Base-by-base conservation (phyloP, 2,329 filamentous ascomycete genomes). In the Colletotrichum paranaense region DNA sequence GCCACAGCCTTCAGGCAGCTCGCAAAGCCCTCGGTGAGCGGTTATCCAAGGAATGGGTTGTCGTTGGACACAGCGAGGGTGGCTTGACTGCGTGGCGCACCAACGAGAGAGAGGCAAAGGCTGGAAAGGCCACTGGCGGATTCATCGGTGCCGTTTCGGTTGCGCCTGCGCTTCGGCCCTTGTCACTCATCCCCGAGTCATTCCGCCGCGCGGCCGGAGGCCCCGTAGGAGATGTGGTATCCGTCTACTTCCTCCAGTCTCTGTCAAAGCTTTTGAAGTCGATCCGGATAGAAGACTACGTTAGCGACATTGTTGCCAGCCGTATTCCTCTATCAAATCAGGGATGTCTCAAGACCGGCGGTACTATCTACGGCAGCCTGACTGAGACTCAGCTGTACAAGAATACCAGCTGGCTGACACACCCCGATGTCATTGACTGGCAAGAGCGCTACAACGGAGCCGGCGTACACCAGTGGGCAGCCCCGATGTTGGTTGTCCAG, bases 71-170 rank as follows among this genome's bases (percentile, higher is more conserved):
- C 28, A 78, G 77, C 60, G 77, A 78, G 26, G 77, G 77, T 0
- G 77, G 77, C 9, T 72, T 78, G 74, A 76, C 77, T 1, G 76
- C 67, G 1, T 78, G 77, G 77, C 72, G 77, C 6, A 78, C 77
- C 14, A 75, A 73, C 19, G 77, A 78, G 68, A 73, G 78, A 7
- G 67, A 76, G 14, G 77, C 77, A 19, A 64, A 57, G 55, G 49
- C 72, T 8, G 38, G 38, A 9, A 64, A 70, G 58, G 35, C 69
- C n/a, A 69, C 71, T n/a, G 71, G 75, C 5, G 35, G 38, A 8
- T 66, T 76, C 38, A 7, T 76, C n/a, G 75, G 74, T 14, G 67
- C 71, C 12, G 74, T 74, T 11, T 60, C 75, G 9, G 66, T 59
- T 24, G 71, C 74, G 2, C 75, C 74, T 5, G 74, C 74, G 12